Evolutionary conservation across 2,329 filamentous ascomycete species (phyloP).

Genomic region (Trichoderma koningiopsis): DNA sequence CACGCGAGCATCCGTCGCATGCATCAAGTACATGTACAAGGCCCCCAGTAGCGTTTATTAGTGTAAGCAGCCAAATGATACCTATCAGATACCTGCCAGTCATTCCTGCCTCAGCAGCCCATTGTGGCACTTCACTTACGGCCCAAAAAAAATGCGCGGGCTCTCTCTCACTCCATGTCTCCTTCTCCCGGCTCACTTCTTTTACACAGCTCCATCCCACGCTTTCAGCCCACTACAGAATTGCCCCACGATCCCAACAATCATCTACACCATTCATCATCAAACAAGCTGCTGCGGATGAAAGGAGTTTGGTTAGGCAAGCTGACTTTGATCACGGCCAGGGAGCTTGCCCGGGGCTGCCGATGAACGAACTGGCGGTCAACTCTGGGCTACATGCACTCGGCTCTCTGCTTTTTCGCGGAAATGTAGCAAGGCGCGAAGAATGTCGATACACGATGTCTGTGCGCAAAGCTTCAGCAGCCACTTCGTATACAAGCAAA

Average conservation of each 20-base stretch:
- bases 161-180: background rate
- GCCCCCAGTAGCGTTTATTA: background rate
- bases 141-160: background rate
- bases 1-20: background rate
- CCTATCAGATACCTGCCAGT: background rate
- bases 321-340: slow-evolving; percentile 13
- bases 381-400: slow-evolving; percentile 30
- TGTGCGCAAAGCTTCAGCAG: slow-evolving; percentile 9
- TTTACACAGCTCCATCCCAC: background rate
- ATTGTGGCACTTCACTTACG: background rate
- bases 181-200: background rate
- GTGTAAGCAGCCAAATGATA: background rate
- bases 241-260: background rate
- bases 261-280: background rate
- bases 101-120: slow-evolving; percentile 7
- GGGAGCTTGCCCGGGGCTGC: slow-evolving; percentile 21
- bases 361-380: slow-evolving; percentile 56
- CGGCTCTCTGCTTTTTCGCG: background rate
- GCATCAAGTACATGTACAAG: background rate
- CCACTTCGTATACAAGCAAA: background rate
- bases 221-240: background rate
- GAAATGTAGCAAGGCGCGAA: background rate
- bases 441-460: background rate
- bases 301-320: slow-evolving; percentile 8
- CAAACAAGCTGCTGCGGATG: slow-evolving; percentile 4